Conservation (phyloP, 169 alveolate species). For the Cryptosporidium muris region DNA sequence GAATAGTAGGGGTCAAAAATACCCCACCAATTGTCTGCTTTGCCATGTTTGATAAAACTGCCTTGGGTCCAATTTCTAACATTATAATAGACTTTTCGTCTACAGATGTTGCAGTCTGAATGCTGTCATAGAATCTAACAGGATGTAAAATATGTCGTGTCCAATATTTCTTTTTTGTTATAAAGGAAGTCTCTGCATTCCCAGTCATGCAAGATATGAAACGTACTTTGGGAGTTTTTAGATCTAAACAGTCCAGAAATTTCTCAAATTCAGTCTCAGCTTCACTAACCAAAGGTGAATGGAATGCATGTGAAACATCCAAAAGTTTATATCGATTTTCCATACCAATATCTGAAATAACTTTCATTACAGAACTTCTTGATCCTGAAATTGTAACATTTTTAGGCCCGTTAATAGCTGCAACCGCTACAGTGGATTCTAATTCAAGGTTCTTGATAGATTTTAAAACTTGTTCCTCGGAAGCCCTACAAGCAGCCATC, state of each 20-base stretch:
- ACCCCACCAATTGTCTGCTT: background rate
- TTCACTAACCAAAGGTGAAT: conserved; percentile 69
- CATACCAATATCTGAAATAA: background rate
- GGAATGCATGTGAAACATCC: conserved; percentile 74
- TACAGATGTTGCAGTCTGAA: conserved; percentile 31
- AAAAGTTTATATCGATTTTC: conserved; percentile 52
- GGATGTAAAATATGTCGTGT: conserved; percentile 72
- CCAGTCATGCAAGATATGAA: conserved; percentile 69
- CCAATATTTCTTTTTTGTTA: conserved; percentile 64
- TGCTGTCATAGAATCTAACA: conserved; percentile 71
- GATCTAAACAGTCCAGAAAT: conserved; percentile 15
- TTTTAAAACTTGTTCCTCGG: background rate
- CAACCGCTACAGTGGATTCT: conserved; percentile 21
- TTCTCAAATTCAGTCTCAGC: background rate
- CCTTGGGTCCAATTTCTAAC: background rate
- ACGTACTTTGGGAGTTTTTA: conserved; percentile 34
- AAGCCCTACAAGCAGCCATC: conserved; percentile 44
- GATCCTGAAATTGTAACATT: conserved; percentile 75
- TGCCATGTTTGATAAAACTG: background rate
- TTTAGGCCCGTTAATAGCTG: conserved; percentile 63
- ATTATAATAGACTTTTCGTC: background rate
- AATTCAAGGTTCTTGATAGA: background rate
- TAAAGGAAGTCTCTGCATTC: conserved; percentile 19
- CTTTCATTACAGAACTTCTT: background rate
- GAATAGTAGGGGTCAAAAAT: background rate